These are phyloP conservation scores for Epithele typhae DNA, from an alignment of 768 basidiomycete genomes.

Conservation along the genomic window DNA sequence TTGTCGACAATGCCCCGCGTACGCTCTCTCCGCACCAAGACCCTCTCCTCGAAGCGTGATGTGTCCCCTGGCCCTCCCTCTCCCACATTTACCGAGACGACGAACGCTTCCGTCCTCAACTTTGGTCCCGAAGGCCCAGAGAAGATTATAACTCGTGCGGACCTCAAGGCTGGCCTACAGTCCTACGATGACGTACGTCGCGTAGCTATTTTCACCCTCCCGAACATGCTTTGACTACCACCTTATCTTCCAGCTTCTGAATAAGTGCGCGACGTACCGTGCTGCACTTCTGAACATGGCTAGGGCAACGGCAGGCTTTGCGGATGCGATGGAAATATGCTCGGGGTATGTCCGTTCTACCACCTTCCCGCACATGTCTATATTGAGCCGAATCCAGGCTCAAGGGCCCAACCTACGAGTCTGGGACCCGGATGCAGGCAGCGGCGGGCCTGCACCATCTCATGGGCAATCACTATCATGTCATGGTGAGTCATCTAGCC, in stretches of 20 bases:
- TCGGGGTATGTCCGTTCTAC: slow-evolving; percentile 53
- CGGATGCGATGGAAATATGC: slow-evolving; percentile 81
- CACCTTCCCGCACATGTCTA: background rate
- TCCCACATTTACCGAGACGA: slow-evolving; percentile 79
- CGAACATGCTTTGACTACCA: background rate
- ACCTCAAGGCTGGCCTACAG: slow-evolving; percentile 74
- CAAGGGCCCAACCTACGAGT: slow-evolving; percentile 76
- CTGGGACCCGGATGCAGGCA: slow-evolving; percentile 79
- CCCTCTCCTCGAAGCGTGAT: slow-evolving; percentile 43
- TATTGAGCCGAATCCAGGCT: slow-evolving; percentile 37
- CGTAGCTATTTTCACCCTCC: background rate
- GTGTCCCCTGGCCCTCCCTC: slow-evolving; percentile 64
- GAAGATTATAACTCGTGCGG: slow-evolving; percentile 77
- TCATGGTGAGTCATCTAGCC: slow-evolving; percentile 54
- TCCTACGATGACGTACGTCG: slow-evolving; percentile 81
- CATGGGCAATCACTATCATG: slow-evolving; percentile 89
- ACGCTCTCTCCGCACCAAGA: slow-evolving; percentile 53
- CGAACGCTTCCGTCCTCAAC: slow-evolving; percentile 72
- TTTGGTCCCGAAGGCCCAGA: slow-evolving; percentile 71
- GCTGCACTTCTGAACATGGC: slow-evolving; percentile 77
- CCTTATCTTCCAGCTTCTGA: slow-evolving; percentile 57
- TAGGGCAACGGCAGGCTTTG: slow-evolving; percentile 78
- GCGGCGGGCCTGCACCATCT: slow-evolving; percentile 88
- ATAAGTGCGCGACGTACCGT: slow-evolving; percentile 73
- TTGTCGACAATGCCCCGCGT: slow-evolving; percentile 42